phyloP scores from a whole-genome alignment of 148 eudicot species.

The Nyssa sinensis region DNA sequence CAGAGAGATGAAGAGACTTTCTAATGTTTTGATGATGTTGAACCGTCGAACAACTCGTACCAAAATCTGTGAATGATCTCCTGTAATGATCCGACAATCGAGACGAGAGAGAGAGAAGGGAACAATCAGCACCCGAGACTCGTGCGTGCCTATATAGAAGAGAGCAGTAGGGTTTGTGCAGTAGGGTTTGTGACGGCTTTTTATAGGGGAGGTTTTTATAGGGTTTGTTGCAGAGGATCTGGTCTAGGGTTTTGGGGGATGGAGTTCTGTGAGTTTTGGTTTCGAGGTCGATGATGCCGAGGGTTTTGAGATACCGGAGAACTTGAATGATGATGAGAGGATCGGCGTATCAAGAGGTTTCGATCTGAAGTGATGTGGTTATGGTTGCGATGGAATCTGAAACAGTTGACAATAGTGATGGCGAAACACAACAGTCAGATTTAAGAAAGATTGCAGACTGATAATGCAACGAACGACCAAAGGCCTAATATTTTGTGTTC shows the following conservation, averaged over 20 bases:
- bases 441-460: too few relatives aligned
- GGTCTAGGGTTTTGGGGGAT: slow-evolving; percentile 31
- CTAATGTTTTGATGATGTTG: too few relatives aligned
- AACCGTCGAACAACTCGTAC: not conserved
- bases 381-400: too few relatives aligned
- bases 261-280: slow-evolving; percentile 28
- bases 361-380: too few relatives aligned
- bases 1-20: slow-evolving; percentile 4
- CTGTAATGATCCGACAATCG: slow-evolving; percentile 5
- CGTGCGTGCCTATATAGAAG: slow-evolving; percentile 16
- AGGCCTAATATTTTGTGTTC: too few relatives aligned
- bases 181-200: too few relatives aligned
- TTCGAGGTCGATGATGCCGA: slow-evolving; percentile 33
- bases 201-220: too few relatives aligned
- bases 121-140: slow-evolving; percentile 16
- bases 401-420: too few relatives aligned
- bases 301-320: slow-evolving; percentile 32
- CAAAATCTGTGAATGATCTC: not conserved
- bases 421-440: too few relatives aligned
- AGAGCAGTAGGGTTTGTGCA: slow-evolving; percentile 6
- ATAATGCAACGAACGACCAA: too few relatives aligned
- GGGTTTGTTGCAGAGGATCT: slow-evolving; percentile 35
- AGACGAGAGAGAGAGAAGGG: not conserved
- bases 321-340: too few relatives aligned
- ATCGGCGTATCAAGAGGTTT: too few relatives aligned